A percentile compares a stretch with the other conserved stretches of the same genome.
These are phyloP conservation scores for Ambrosia artemisiifolia DNA, from an alignment of 129 eudicot genomes.

Conservation along the genomic window DNA sequence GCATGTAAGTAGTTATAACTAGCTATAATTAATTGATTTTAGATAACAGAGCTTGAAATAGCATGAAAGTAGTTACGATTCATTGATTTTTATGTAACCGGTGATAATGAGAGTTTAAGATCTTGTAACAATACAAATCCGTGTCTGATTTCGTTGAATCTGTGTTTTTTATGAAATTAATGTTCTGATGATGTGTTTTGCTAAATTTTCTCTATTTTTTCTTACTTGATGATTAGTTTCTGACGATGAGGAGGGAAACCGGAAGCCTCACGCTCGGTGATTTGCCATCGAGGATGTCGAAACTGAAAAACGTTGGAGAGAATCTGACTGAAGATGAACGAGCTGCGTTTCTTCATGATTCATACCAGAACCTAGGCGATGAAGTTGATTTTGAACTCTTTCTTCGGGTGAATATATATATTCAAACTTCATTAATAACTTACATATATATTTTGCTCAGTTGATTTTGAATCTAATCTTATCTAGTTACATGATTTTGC, in stretches of 20 bases:
- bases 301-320: constrained; percentile 81
- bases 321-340: constrained; percentile 78
- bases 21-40: too few species aligned
- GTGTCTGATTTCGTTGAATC: not conserved
- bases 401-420: constrained; percentile 55
- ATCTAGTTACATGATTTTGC: constrained; percentile 7
- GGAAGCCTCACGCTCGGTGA: constrained; percentile 74
- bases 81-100: too few species aligned
- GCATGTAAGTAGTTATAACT: too few species aligned
- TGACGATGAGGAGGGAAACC: constrained; percentile 77
- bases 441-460: not conserved
- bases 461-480: constrained; percentile 9
- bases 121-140: not conserved
- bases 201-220: not conserved
- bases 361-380: constrained; percentile 63
- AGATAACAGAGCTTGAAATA: not conserved
- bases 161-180: too few species aligned
- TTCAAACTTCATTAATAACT: constrained; percentile 7
- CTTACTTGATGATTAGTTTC: constrained; percentile 45
- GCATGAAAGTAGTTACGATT: not conserved
- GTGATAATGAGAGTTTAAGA: not conserved
- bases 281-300: constrained; percentile 81
- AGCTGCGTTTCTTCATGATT: constrained; percentile 63
- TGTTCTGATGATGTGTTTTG: too few species aligned
- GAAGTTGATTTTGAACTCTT: constrained; percentile 96